A percentile compares a stretch with the other conserved stretches of the same genome.
Conservation (phyloP, 2,329 filamentous ascomycete genomes). For the Dothiorella sarmentorum region DNA sequence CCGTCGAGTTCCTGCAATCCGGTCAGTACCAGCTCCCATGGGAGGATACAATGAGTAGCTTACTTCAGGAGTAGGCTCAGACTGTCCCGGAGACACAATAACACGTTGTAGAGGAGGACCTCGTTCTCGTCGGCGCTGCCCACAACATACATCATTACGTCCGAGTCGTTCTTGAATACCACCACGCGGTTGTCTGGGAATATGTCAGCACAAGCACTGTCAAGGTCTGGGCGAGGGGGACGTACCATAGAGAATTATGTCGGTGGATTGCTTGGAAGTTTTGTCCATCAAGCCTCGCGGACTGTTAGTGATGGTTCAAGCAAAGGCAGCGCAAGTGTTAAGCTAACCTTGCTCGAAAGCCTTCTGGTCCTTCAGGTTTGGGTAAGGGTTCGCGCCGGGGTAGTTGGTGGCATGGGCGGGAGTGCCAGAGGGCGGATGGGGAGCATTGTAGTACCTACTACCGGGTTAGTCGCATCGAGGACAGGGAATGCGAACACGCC, state of each 20-base stretch:
- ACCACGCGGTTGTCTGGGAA: conserved; percentile 95
- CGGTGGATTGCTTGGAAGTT: conserved; percentile 90
- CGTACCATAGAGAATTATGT: conserved; percentile 97
- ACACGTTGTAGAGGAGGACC: conserved; percentile 90
- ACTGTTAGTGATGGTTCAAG: too few relatives aligned
- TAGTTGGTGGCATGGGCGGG: conserved; percentile 56
- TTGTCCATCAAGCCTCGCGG: conserved; percentile 86
- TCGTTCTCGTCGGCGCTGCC: conserved; percentile 93
- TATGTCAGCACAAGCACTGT: too few relatives aligned
- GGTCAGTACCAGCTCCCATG: neutral
- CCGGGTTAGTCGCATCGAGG: too few relatives aligned
- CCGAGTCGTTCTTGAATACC: conserved; percentile 96
- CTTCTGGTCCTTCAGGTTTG: conserved; percentile 89
- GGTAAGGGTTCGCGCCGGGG: conserved; percentile 72
- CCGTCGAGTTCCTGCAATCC: conserved; percentile 73
- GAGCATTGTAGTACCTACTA: conserved; percentile 82
- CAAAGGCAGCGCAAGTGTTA: too few relatives aligned
- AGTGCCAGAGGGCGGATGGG: conserved; percentile 61
- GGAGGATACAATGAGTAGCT: conserved; percentile 26
- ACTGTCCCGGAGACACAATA: conserved; percentile 85
- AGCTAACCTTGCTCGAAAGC: conserved; percentile 97
- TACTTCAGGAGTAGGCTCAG: conserved; percentile 91
- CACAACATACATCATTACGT: conserved; percentile 94
- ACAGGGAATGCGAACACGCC: too few relatives aligned
- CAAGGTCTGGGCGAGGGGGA: too few relatives aligned